A percentile compares a stretch with the other conserved stretches of the same genome.
Conservation (phyloP, 2,329 filamentous ascomycete genomes). For the Fusarium sp. region DNA sequence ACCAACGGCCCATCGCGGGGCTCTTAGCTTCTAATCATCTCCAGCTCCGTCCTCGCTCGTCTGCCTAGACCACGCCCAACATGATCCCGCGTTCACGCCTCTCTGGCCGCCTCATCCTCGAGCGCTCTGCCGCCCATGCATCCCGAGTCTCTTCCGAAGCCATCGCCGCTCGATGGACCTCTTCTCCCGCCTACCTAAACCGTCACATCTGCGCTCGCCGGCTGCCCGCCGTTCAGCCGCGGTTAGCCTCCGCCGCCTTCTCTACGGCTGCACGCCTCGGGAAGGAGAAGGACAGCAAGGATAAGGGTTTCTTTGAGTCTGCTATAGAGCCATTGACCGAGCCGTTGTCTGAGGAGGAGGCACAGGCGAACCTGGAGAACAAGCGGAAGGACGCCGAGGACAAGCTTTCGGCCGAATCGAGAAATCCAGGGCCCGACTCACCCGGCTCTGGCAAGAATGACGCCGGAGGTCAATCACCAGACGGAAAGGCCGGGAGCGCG, state of each 20-base stretch:
- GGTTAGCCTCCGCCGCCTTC: slow-evolving; percentile 48
- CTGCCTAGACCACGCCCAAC: slow-evolving; percentile 22
- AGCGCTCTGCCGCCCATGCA: slow-evolving; percentile 47
- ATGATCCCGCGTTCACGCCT: slow-evolving; percentile 58
- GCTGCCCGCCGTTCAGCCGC: slow-evolving; percentile 45
- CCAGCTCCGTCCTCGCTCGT: slow-evolving; percentile 31
- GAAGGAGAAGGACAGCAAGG: slow-evolving; percentile 53
- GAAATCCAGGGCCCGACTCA: slow-evolving; percentile 56
- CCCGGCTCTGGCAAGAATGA: slow-evolving; percentile 60
- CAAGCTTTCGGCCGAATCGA: slow-evolving; percentile 61
- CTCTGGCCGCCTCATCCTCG: slow-evolving; percentile 53
- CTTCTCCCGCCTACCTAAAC: slow-evolving; percentile 43
- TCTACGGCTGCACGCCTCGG: slow-evolving; percentile 50
- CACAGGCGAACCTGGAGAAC: slow-evolving; percentile 63
- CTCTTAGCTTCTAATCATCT: slow-evolving; percentile 29
- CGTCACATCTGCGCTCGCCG: slow-evolving; percentile 49
- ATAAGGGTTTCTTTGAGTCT: slow-evolving; percentile 64
- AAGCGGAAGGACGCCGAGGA: slow-evolving; percentile 56
- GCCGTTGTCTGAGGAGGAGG: slow-evolving; percentile 65
- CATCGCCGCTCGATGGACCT: slow-evolving; percentile 43
- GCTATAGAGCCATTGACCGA: slow-evolving; percentile 55
- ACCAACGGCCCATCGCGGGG: slow-evolving; percentile 43
- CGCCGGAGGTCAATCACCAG: slow-evolving; percentile 52
- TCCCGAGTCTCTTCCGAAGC: slow-evolving; percentile 41
- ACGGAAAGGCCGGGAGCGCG: slow-evolving; percentile 68